These are phyloP conservation scores for Lachancea meyersii DNA, from an alignment of 805 yeast genomes.

Conservation along the genomic window DNA sequence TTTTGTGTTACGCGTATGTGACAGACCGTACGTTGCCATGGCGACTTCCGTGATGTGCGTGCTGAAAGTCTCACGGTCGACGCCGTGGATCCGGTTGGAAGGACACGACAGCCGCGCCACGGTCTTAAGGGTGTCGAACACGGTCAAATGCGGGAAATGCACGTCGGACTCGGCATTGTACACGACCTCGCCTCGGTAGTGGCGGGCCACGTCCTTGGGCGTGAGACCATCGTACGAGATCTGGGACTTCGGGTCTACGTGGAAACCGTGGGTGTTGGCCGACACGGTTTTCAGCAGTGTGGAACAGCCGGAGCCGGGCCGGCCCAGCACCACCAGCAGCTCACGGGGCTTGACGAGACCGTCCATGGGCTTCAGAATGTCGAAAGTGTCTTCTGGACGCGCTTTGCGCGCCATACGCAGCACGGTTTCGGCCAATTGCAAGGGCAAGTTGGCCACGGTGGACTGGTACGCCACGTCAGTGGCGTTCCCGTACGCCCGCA, in stretches of 20 bases:
- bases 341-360: conserved; percentile 58
- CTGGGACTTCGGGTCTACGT: conserved; percentile 40
- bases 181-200: conserved; percentile 62
- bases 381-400: conserved; percentile 34
- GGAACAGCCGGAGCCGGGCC: conserved; percentile 78
- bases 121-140: conserved; percentile 57
- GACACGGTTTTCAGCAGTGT: conserved; percentile 57
- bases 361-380: conserved; percentile 60
- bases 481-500: conserved; percentile 60
- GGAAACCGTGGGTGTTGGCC: conserved; percentile 54
- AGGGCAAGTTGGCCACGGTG: conserved; percentile 43
- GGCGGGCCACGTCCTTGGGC: conserved; percentile 42
- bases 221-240: conserved; percentile 52
- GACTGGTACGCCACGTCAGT: conserved; percentile 63
- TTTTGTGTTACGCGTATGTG: conserved; percentile 52
- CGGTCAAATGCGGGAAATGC: conserved; percentile 65
- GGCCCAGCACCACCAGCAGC: conserved; percentile 61
- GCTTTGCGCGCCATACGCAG: conserved; percentile 21
- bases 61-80: conserved; percentile 51
- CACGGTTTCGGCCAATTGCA: conserved; percentile 24
- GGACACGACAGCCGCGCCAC: conserved; percentile 62
- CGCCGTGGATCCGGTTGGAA: conserved; percentile 51
- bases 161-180: conserved; percentile 63
- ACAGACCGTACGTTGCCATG: conserved; percentile 54
- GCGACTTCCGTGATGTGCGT: conserved; percentile 47